phyloP scores from a whole-genome alignment of 2,329 filamentous ascomycete genomes.

The Colletotrichum brevisporum region DNA sequence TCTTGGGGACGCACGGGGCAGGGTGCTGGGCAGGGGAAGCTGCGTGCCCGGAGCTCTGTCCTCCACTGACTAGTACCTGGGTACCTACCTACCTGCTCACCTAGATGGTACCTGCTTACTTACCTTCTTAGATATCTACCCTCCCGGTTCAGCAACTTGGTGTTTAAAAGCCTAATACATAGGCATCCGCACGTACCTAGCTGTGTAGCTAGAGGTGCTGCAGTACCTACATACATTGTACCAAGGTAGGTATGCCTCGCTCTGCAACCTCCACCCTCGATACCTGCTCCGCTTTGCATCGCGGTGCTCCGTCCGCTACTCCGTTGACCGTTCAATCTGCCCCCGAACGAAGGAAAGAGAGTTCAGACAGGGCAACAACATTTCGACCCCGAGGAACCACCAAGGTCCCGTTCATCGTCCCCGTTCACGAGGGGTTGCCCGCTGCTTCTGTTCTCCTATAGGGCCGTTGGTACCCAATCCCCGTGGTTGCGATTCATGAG shows the following conservation, averaged over 20 bases:
- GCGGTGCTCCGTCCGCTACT: slow-evolving; percentile 28
- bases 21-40: slow-evolving; percentile 15
- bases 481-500: slow-evolving; percentile 43
- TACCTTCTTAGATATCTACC: too few relatives aligned
- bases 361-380: slow-evolving; percentile 22
- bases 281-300: slow-evolving; percentile 18
- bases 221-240: too few relatives aligned
- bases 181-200: too few relatives aligned
- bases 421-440: slow-evolving; percentile 24
- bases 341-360: slow-evolving; percentile 18
- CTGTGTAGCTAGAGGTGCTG: too few relatives aligned
- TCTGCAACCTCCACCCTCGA: neutral
- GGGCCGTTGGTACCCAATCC: slow-evolving; percentile 45
- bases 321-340: slow-evolving; percentile 4
- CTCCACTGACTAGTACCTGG: too few relatives aligned
- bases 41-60: slow-evolving; percentile 17
- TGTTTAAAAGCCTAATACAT: too few relatives aligned
- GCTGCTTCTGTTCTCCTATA: slow-evolving; percentile 33
- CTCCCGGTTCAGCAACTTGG: too few relatives aligned
- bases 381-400: slow-evolving; percentile 18
- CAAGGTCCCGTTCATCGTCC: slow-evolving; percentile 19
- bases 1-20: slow-evolving; percentile 6
- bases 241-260: neutral
- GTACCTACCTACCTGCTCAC: too few relatives aligned
- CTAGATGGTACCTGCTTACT: too few relatives aligned